Conservation (phyloP, 1,284 basidiomycete genomes). For the Ganoderma sinense region DNA sequence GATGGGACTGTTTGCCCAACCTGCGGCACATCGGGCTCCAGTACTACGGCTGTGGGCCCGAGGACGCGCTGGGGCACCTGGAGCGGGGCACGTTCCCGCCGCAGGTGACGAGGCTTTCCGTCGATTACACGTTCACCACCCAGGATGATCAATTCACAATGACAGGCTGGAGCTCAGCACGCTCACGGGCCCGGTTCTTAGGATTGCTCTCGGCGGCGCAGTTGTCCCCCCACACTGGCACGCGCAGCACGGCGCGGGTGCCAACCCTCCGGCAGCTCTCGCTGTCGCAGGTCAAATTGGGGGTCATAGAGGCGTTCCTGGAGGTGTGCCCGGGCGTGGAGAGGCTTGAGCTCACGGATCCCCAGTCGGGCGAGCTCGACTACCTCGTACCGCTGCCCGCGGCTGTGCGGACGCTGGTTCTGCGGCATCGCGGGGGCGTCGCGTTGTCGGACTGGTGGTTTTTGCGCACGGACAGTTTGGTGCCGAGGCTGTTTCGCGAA, state of each 20-base stretch:
- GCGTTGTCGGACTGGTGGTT: constrained; percentile 18
- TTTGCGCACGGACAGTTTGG: constrained; percentile 21
- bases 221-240: constrained; percentile 18
- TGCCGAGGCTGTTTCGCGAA: constrained; percentile 22
- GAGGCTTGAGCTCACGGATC: constrained; percentile 33
- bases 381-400: constrained; percentile 9
- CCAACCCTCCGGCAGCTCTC: constrained; percentile 32
- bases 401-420: constrained; percentile 16
- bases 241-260: not conserved
- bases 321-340: constrained; percentile 35
- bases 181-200: too few relatives aligned
- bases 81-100: constrained; percentile 40
- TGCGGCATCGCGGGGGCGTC: constrained; percentile 20
- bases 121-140: constrained; percentile 36
- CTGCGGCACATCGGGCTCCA: constrained; percentile 43
- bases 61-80: constrained; percentile 43
- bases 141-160: constrained; percentile 3
- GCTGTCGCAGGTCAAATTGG: constrained; percentile 36
- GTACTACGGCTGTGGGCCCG: constrained; percentile 45
- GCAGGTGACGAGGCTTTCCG: constrained; percentile 41
- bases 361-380: constrained; percentile 22
- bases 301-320: constrained; percentile 36
- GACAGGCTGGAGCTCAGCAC: not conserved
- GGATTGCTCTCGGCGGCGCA: constrained; percentile 2
- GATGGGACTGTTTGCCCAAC: constrained; percentile 41